Evolutionary conservation across 1,284 basidiomycete species (phyloP).

Genomic region (Cystobasidium slooffiae): DNA sequence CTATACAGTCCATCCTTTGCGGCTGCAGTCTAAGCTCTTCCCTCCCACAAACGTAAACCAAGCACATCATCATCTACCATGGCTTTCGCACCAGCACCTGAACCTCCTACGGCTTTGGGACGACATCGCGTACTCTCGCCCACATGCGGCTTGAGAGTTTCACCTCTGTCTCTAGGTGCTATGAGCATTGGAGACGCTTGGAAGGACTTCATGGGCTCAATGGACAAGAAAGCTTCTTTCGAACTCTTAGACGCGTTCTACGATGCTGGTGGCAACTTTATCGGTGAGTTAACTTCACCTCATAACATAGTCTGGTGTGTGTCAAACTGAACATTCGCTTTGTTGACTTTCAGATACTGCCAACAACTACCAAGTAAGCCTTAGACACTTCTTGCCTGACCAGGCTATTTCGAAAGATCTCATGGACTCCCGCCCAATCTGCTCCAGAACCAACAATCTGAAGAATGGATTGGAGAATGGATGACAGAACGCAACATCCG

Average conservation of each 20-base stretch:
- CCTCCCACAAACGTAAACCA: not conserved
- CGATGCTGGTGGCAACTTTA: constrained; percentile 56
- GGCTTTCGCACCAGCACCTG: constrained; percentile 42
- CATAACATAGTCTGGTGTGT: not conserved
- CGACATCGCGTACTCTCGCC: constrained; percentile 60
- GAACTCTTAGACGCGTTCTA: constrained; percentile 43
- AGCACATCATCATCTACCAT: constrained; percentile 1
- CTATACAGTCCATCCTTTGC: too few relatives aligned
- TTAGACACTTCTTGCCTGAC: not conserved
- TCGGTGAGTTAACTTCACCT: constrained; percentile 41
- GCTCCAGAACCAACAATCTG: constrained; percentile 58
- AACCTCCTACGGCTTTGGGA: constrained; percentile 55
- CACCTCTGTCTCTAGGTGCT: constrained; percentile 62
- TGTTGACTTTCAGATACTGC: constrained; percentile 10
- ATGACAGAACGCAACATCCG: constrained; percentile 62
- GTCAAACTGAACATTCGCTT: not conserved
- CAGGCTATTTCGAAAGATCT: not conserved
- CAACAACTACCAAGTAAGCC: constrained; percentile 24
- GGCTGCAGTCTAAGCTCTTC: not conserved
- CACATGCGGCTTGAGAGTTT: constrained; percentile 60
- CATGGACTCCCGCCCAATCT: constrained; percentile 51
- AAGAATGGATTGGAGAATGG: constrained; percentile 67
- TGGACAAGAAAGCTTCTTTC: constrained; percentile 35
- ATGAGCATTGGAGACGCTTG: constrained; percentile 60
- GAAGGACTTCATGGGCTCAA: constrained; percentile 24